Evolutionary conservation across 1,284 basidiomycete genomes (phyloP).

Genomic region (Takashimella tepidaria): DNA sequence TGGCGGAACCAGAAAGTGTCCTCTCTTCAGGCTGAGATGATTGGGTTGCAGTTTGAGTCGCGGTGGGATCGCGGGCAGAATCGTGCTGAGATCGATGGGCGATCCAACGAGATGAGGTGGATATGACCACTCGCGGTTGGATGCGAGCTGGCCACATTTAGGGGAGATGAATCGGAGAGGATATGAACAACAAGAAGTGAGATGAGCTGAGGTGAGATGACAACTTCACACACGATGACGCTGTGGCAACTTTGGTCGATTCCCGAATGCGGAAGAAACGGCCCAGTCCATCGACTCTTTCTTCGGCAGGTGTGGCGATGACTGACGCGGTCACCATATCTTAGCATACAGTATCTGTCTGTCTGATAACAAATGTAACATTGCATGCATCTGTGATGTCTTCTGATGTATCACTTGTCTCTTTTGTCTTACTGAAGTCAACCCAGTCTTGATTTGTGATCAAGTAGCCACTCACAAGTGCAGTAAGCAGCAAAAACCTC

Average conservation of each 20-base stretch:
- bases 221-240: too few species aligned
- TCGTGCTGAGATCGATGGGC: neutral
- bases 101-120: neutral
- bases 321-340: too few species aligned
- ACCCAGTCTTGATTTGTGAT: neutral
- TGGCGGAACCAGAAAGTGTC: slow-evolving; percentile 55
- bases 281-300: too few species aligned
- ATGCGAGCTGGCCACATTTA: neutral
- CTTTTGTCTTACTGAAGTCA: neutral
- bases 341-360: too few species aligned
- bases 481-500: too few species aligned
- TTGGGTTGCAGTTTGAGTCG: neutral
- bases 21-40: too few species aligned
- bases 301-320: too few species aligned
- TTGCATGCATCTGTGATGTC: too few species aligned
- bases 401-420: too few species aligned
- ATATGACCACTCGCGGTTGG: neutral
- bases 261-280: too few species aligned
- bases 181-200: neutral
- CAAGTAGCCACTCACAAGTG: neutral
- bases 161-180: neutral
- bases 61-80: neutral
- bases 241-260: too few species aligned
- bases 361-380: too few species aligned
- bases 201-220: neutral